Conservation (phyloP, 495 filamentous ascomycete genomes). For the Cercophora scortea region DNA sequence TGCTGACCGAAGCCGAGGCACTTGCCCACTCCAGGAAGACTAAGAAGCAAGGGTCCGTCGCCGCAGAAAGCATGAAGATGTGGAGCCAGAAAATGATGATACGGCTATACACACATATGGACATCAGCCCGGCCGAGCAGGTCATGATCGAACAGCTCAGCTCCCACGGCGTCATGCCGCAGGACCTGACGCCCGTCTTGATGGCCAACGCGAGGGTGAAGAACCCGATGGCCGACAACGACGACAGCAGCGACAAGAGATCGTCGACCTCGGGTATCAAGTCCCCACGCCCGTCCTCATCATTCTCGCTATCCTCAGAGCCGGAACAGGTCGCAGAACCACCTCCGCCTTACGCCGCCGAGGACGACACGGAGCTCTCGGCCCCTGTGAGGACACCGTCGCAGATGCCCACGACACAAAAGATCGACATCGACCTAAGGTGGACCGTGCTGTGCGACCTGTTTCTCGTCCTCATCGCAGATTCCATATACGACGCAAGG, state of each 20-base stretch:
- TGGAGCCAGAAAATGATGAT: constrained; percentile 98
- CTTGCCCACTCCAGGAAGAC: constrained; percentile 45
- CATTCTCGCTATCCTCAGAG: constrained; percentile 16
- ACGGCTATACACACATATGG: constrained; percentile 89
- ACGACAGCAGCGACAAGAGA: not conserved
- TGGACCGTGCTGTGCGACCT: constrained; percentile 98
- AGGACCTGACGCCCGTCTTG: constrained; percentile 73
- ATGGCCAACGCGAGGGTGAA: constrained; percentile 92
- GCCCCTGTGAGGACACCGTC: constrained; percentile 67
- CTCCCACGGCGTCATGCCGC: constrained; percentile 79
- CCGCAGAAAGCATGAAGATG: constrained; percentile 76
- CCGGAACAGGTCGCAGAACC: constrained; percentile 38
- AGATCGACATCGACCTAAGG: constrained; percentile 90
- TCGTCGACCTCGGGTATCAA: constrained; percentile 4
- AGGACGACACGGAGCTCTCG: constrained; percentile 62
- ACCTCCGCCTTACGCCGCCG: constrained; percentile 65
- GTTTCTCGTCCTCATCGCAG: constrained; percentile 90
- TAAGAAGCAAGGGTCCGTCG: constrained; percentile 61
- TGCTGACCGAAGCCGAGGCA: constrained; percentile 58
- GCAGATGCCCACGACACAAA: constrained; percentile 68
- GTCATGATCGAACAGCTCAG: constrained; percentile 98
- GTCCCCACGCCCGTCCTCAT: constrained; percentile 10
- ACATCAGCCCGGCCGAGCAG: constrained; percentile 83
- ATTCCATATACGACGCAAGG: constrained; percentile 85
- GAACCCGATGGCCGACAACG: constrained; percentile 69